Conservation (phyloP, 2,329 filamentous ascomycete species). For the Podosphaera xanthii region DNA sequence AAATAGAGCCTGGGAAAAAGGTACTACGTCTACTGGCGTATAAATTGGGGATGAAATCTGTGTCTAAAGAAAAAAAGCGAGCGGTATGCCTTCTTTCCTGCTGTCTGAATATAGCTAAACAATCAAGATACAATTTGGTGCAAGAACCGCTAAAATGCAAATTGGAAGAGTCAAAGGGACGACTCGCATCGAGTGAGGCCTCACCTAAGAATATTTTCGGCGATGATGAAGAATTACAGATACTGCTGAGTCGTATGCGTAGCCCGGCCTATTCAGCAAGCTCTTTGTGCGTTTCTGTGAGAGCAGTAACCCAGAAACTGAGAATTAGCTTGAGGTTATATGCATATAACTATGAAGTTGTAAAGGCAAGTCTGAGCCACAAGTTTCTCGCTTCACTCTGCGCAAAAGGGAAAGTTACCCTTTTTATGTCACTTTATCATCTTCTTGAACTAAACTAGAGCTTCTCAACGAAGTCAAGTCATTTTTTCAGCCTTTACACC, state of each 20-base stretch:
- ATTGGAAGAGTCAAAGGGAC: conserved; percentile 46
- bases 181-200: conserved; percentile 26
- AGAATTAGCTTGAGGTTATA: conserved; percentile 10
- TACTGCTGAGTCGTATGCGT: conserved; percentile 41
- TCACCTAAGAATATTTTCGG: conserved; percentile 16
- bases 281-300: conserved; percentile 25
- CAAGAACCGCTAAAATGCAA: conserved; percentile 67
- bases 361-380: conserved; percentile 44
- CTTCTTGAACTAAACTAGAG: too few relatives aligned
- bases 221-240: conserved; percentile 45
- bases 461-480: too few relatives aligned
- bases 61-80: conserved; percentile 76
- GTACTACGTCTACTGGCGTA: conserved; percentile 56
- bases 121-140: conserved; percentile 54
- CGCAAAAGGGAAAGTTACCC: not conserved
- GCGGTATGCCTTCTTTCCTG: conserved; percentile 30
- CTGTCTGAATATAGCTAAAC: conserved; percentile 6
- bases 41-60: conserved; percentile 44
- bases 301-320: conserved; percentile 16
- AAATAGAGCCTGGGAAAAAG: conserved; percentile 59
- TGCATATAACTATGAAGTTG: conserved; percentile 14
- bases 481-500: too few relatives aligned
- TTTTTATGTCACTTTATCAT: not conserved
- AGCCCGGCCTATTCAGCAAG: conserved; percentile 9
- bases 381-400: not conserved